These are phyloP conservation scores for Penicillium brasilianum DNA, from an alignment of 2,329 filamentous ascomycete genomes.

Conservation along the genomic window DNA sequence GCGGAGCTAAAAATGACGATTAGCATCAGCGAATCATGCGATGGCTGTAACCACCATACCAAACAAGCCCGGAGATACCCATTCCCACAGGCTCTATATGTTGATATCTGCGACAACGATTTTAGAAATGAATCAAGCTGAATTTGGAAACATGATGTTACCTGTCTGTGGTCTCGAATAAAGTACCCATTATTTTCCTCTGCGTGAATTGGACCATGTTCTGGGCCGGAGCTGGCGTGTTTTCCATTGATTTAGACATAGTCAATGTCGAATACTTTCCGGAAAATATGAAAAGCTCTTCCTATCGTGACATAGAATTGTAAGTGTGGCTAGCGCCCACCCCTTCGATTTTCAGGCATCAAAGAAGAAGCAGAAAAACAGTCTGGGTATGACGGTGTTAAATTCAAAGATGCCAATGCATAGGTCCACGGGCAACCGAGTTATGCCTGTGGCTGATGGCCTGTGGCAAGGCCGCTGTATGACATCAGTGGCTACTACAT, in stretches of 20 bases:
- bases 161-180: slow-evolving; percentile 99
- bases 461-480: slow-evolving; percentile 9
- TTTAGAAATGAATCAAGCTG: background rate
- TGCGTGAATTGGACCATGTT: slow-evolving; percentile 96
- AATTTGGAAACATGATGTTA: slow-evolving; percentile 50
- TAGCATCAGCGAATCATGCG: slow-evolving; percentile 2
- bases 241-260: slow-evolving; percentile 11
- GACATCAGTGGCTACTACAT: slow-evolving; percentile 22
- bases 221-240: slow-evolving; percentile 16
- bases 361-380: background rate
- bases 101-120: slow-evolving; percentile 72
- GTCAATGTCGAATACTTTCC: background rate
- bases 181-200: slow-evolving; percentile 98
- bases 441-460: background rate
- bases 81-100: slow-evolving; percentile 97
- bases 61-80: slow-evolving; percentile 97
- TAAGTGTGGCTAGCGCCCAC: background rate
- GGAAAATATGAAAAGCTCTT: background rate
- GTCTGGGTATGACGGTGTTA: background rate
- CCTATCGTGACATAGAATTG: background rate
- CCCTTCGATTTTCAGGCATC: background rate
- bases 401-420: slow-evolving; percentile 4
- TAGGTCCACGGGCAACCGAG: slow-evolving; percentile 6
- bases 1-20: slow-evolving; percentile 70
- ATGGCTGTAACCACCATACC: slow-evolving; percentile 62